These are phyloP conservation scores for Ascochyta pisi DNA, from an alignment of 2,329 filamentous ascomycete genomes.

Conservation along the genomic window DNA sequence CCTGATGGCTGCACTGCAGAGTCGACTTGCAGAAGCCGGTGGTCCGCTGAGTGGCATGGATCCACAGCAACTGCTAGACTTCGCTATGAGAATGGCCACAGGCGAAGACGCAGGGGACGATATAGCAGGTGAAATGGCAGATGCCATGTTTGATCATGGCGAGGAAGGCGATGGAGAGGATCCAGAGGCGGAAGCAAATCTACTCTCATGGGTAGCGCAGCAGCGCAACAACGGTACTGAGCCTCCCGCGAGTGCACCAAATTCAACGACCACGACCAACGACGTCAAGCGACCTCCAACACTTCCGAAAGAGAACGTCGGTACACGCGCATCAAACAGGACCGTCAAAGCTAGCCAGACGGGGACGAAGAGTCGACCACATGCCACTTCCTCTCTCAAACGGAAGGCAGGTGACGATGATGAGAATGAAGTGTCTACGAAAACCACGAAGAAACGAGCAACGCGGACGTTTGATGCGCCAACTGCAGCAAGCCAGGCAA, in stretches of 20 bases:
- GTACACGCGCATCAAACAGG: not conserved
- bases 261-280: conserved; percentile 14
- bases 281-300: conserved; percentile 27
- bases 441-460: conserved; percentile 37
- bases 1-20: conserved; percentile 47
- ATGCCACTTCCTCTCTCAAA: conserved; percentile 35
- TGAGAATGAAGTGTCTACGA: conserved; percentile 19
- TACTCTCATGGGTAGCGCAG: conserved; percentile 43
- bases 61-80: conserved; percentile 52
- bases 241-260: conserved; percentile 11
- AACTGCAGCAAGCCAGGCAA: conserved; percentile 46
- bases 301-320: conserved; percentile 18
- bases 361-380: not conserved
- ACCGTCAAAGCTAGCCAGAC: not conserved
- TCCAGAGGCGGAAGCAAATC: conserved; percentile 36
- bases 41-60: conserved; percentile 51
- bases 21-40: conserved; percentile 42
- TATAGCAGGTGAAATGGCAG: conserved; percentile 52
- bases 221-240: conserved; percentile 33
- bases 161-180: conserved; percentile 44
- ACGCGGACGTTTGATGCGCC: conserved; percentile 45
- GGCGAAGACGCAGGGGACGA: conserved; percentile 52
- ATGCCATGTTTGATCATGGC: conserved; percentile 49
- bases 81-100: conserved; percentile 54
- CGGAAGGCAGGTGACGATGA: conserved; percentile 38